phyloP scores from a whole-genome alignment of 148 eudicot genomes.

The Rheum nobile region DNA sequence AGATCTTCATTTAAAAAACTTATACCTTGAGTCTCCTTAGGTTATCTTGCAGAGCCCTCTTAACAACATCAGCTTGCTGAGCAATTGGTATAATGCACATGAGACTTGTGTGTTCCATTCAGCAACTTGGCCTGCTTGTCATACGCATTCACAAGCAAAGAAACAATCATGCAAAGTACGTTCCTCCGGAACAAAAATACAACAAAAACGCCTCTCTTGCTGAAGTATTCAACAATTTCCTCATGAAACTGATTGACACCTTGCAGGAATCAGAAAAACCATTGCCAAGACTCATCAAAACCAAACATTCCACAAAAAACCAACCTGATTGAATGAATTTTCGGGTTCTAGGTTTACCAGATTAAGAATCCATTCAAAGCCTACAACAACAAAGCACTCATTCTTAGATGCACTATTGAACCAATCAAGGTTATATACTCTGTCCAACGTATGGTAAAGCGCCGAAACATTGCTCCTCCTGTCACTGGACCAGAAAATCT shows the following conservation, averaged over 20 bases:
- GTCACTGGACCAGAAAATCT: constrained; percentile 36
- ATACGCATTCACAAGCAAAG: constrained; percentile 42
- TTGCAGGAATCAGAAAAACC: constrained; percentile 11
- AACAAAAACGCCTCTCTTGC: constrained; percentile 37
- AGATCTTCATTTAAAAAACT: neutral
- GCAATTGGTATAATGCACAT: constrained; percentile 58
- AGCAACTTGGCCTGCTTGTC: constrained; percentile 44
- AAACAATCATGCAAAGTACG: constrained; percentile 47
- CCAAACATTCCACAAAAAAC: too few relatives aligned
- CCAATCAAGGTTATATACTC: too few relatives aligned
- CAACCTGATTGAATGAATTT: neutral
- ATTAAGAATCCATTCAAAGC: constrained; percentile 87
- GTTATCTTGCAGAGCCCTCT: constrained; percentile 66
- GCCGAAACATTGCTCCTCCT: too few relatives aligned
- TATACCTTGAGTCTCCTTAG: constrained; percentile 66
- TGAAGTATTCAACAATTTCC: constrained; percentile 45
- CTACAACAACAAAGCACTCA: constrained; percentile 65
- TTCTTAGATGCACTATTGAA: constrained; percentile 85
- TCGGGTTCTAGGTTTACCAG: constrained; percentile 27
- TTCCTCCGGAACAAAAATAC: constrained; percentile 60
- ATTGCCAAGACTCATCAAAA: neutral
- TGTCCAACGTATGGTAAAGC: too few relatives aligned
- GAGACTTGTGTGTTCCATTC: constrained; percentile 75
- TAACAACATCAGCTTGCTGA: constrained; percentile 75
- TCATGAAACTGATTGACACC: constrained; percentile 43